Evolutionary conservation across 1,284 basidiomycete genomes (phyloP), one percentile per base, ranked within the genome.

Genomic region (Sanghuangporus baumii): DNA sequence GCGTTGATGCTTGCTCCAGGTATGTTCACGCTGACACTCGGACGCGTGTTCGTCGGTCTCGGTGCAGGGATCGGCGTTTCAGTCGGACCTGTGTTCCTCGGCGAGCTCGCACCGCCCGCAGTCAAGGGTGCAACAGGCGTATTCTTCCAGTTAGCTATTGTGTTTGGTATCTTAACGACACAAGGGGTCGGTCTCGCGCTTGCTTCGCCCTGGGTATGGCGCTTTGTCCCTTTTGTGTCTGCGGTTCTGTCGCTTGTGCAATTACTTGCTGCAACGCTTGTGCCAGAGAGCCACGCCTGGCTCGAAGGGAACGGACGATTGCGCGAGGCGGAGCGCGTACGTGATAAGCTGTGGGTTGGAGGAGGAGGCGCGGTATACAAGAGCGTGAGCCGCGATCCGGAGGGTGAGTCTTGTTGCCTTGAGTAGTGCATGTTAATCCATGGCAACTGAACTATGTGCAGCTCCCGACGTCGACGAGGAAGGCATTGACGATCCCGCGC

Each of bases 61-160:
- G 89, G 88, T 9, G 88, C 91, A 38, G 94, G 94, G 26, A 75
- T 96, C 58, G 93, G 89, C 18, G 79, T 96, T 3, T 96, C 93
- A 68, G 83, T 94, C n/a, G 86, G 87, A 0, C 94, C 94, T 7
- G 84, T 96, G 52, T 96, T 88, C 74, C 80, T 96, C 38, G 84
- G 91, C 8, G 89, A 93, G 71, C 87, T 96, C 12, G 85, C 93
- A 0, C 91, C 91, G 0, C 76, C 85, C 3, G 79, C 79, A 63
- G 86, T 92, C 55, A 84, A 83, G 67, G 91, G 91, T n/a, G 86
- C 80, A 59, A 77, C 92, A 64, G 91, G 89, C 84, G 67, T 59
- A 79, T 79, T 96, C 43, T 94, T 93, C n/a, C 95, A 96, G 71
- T 77, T 96, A 41, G 88, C 84, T 34, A 92, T 95, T 69, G 92